Percentiles rank a stretch among this genome's conserved stretches.
These are phyloP conservation scores for Striga hermonthica DNA, from an alignment of 305 asterid species.

Conservation along the genomic window DNA sequence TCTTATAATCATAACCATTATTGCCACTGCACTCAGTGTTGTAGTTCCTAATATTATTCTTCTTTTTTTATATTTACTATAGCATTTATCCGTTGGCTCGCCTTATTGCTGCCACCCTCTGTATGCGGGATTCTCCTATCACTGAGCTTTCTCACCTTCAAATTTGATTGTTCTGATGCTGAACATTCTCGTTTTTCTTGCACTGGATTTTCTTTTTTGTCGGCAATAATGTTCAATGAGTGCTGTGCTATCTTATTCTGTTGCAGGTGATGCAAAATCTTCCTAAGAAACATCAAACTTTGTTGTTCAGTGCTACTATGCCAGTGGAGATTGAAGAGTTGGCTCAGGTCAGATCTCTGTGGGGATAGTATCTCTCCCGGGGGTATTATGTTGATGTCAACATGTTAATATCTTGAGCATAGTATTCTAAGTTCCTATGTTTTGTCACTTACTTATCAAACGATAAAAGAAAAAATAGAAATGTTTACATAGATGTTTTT, in stretches of 20 bases:
- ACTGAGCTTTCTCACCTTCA: conserved; percentile 18
- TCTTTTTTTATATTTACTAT: too few relatives aligned
- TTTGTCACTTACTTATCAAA: background rate
- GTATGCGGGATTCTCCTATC: background rate
- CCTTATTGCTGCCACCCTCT: conserved; percentile 2
- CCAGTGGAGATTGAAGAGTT: conserved; percentile 88
- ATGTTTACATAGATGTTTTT: background rate
- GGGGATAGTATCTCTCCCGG: conserved; percentile 24
- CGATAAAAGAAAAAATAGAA: background rate
- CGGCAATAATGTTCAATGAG: conserved; percentile 4
- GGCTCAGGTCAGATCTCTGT: conserved; percentile 58
- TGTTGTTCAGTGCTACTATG: conserved; percentile 93
- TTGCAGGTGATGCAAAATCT: conserved; percentile 64
- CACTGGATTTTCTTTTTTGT: background rate
- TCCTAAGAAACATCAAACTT: conserved; percentile 75
- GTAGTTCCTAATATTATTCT: background rate
- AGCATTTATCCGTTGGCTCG: conserved; percentile 14
- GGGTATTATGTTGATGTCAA: conserved; percentile 21
- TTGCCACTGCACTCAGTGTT: background rate
- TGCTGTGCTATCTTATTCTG: conserved; percentile 28
- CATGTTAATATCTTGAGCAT: conserved; percentile 18
- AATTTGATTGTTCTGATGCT: background rate
- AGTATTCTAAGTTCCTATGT: conserved; percentile 1
- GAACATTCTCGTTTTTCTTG: background rate
- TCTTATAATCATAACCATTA: background rate